Conservation (phyloP, 228 moss, liverwort and hornwort species). For the Sphagnum fallax region DNA sequence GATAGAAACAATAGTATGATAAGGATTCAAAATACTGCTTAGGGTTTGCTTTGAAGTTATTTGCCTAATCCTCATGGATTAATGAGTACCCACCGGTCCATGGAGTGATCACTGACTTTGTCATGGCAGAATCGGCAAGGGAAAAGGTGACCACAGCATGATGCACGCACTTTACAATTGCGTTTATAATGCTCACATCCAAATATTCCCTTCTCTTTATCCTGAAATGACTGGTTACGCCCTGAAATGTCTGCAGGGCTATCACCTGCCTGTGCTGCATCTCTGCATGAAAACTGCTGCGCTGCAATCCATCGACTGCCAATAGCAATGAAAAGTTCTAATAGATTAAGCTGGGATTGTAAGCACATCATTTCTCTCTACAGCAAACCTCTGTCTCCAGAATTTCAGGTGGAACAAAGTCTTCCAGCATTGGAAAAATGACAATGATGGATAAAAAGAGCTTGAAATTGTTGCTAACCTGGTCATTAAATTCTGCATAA, state of each 20-base stretch:
- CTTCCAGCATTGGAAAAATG: too few species aligned
- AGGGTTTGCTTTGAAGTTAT: too few species aligned
- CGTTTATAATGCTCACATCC: conserved; percentile 96
- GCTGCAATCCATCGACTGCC: conserved; percentile 98
- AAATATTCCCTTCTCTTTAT: conserved; percentile 58
- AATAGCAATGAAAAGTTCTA: background rate
- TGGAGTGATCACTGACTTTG: conserved; percentile 97
- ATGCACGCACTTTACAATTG: conserved; percentile 92
- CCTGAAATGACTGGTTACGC: conserved; percentile 61
- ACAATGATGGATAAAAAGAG: too few species aligned
- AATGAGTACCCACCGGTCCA: conserved; percentile 64
- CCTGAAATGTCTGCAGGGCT: conserved; percentile 62
- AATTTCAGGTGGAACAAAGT: too few species aligned
- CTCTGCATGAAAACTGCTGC: conserved; percentile 47
- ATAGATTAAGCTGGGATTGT: too few species aligned
- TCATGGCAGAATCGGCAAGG: conserved; percentile 97
- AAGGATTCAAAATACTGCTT: too few species aligned
- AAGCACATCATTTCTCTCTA: too few species aligned
- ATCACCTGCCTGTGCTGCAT: conserved; percentile 26
- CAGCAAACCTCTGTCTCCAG: too few species aligned
- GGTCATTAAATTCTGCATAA: conserved; percentile 99
- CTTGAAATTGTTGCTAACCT: conserved; percentile 29
- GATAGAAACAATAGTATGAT: too few species aligned
- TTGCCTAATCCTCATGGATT: too few species aligned
- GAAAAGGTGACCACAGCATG: conserved; percentile 81